These are phyloP conservation scores for Nannochloris sp. DNA, from an alignment of 139 green algal genomes.

Conservation along the genomic window DNA sequence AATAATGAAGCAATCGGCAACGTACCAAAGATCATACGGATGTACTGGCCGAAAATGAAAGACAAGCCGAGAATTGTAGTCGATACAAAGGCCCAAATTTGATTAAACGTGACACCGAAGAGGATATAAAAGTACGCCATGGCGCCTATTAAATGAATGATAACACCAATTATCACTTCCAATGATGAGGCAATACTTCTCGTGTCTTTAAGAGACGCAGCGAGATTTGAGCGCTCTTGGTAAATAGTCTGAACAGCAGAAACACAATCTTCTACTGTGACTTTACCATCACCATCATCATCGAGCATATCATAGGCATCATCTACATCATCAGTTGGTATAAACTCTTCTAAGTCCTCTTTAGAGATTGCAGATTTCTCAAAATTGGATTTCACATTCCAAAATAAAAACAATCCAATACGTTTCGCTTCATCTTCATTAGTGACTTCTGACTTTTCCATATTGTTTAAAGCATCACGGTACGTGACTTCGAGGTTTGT, in stretches of 20 bases:
- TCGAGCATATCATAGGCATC: constrained; percentile 55
- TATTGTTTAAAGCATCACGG: constrained; percentile 44
- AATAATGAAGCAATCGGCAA: too few species aligned
- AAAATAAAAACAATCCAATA: constrained; percentile 47
- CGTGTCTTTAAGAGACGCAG: constrained; percentile 66
- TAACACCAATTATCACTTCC: constrained; percentile 48
- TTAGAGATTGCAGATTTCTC: constrained; percentile 31
- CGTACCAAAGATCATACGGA: constrained; percentile 48
- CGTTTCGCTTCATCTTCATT: constrained; percentile 51
- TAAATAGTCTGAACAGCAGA: constrained; percentile 11
- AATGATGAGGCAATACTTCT: constrained; percentile 15
- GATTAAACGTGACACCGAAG: not conserved
- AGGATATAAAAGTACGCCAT: not conserved
- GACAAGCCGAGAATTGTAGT: not conserved
- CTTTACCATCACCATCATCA: constrained; percentile 33
- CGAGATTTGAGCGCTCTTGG: constrained; percentile 62
- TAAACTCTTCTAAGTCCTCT: constrained; percentile 49
- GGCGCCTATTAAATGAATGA: constrained; percentile 20
- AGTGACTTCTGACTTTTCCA: too few species aligned
- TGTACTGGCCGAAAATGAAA: constrained; percentile 56
- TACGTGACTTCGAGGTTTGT: constrained; percentile 50
- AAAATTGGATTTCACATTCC: constrained; percentile 47
- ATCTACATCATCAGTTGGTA: constrained; percentile 33
- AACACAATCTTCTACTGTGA: constrained; percentile 30
- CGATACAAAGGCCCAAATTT: not conserved